phyloP scores from a whole-genome alignment of 129 eudicot species.

The Chrysanthemum makinoi region DNA sequence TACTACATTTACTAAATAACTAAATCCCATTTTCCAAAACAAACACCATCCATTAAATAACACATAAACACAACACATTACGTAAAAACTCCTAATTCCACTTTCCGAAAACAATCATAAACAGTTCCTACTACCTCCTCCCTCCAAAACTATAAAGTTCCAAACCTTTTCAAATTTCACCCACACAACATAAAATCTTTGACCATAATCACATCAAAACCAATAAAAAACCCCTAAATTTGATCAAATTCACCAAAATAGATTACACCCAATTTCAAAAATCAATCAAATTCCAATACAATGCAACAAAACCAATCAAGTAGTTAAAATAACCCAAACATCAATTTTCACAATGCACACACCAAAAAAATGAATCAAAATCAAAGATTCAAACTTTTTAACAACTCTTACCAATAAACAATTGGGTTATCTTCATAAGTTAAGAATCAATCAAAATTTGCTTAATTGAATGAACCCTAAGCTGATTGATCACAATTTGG shows the following conservation, averaged over 20 bases:
- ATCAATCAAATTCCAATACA: slow-evolving; percentile 21
- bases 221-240: slow-evolving; percentile 27
- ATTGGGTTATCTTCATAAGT: slow-evolving; percentile 17
- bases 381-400: slow-evolving; percentile 28
- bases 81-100: slow-evolving; percentile 19
- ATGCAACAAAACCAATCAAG: slow-evolving; percentile 25
- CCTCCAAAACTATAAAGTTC: slow-evolving; percentile 63
- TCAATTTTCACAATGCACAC: slow-evolving; percentile 37
- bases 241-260: slow-evolving; percentile 15
- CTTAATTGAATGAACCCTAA: slow-evolving; percentile 35
- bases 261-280: slow-evolving; percentile 22
- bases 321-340: slow-evolving; percentile 25
- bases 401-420: slow-evolving; percentile 24
- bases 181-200: slow-evolving; percentile 20
- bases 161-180: slow-evolving; percentile 38
- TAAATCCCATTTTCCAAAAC: slow-evolving; percentile 42
- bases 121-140: slow-evolving; percentile 72
- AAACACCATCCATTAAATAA: slow-evolving; percentile 34
- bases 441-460: slow-evolving; percentile 32
- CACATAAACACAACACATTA: slow-evolving; percentile 38
- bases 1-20: slow-evolving; percentile 33
- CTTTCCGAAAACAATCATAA: slow-evolving; percentile 19
- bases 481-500: slow-evolving; percentile 4
- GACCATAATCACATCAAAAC: slow-evolving; percentile 20
- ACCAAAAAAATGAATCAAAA: too few species aligned